Conservation (phyloP, 805 yeast genomes). For the Candida palmyrensis region DNA sequence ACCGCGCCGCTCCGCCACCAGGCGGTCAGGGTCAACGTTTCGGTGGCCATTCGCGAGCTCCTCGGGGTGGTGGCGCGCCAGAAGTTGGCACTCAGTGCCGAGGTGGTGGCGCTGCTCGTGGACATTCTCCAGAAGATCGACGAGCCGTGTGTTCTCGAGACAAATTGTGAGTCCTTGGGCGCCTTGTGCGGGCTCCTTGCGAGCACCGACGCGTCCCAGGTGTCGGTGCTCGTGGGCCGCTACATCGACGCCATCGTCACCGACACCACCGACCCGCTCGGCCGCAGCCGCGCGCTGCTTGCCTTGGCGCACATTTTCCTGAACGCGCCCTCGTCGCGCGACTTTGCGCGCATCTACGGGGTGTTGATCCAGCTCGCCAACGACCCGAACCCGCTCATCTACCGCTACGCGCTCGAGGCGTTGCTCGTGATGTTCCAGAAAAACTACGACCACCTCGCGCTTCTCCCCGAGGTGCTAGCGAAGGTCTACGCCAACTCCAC, state of each 20-base stretch:
- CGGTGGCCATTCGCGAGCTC: too few species aligned
- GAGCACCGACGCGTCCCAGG: conserved; percentile 13
- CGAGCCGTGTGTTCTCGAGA: conserved; percentile 27
- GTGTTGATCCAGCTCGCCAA: conserved; percentile 54
- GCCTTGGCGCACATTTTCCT: conserved; percentile 26
- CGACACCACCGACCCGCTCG: conserved; percentile 53
- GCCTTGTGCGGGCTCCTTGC: conserved; percentile 28
- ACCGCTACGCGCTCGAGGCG: conserved; percentile 57
- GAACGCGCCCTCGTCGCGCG: conserved; percentile 20
- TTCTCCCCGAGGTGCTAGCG: conserved; percentile 37
- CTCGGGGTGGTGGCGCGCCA: conserved; percentile 52
- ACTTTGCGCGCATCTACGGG: conserved; percentile 42
- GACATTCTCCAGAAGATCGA: conserved; percentile 47
- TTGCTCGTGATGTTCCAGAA: conserved; percentile 38
- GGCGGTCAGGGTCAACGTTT: conserved; percentile 57
- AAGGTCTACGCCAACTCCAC: conserved; percentile 26
- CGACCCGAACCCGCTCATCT: conserved; percentile 86
- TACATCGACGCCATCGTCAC: conserved; percentile 60
- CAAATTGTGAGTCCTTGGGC: conserved; percentile 59
- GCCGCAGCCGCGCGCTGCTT: conserved; percentile 42
- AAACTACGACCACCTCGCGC: conserved; percentile 41
- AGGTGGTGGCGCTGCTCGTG: conserved; percentile 39
- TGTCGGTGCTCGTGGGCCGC: conserved; percentile 19
- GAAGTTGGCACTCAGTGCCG: conserved; percentile 20
- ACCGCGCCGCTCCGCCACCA: conserved; percentile 27